Conservation (phyloP, 2,329 filamentous ascomycete species). For the Penicillium sp. region DNA sequence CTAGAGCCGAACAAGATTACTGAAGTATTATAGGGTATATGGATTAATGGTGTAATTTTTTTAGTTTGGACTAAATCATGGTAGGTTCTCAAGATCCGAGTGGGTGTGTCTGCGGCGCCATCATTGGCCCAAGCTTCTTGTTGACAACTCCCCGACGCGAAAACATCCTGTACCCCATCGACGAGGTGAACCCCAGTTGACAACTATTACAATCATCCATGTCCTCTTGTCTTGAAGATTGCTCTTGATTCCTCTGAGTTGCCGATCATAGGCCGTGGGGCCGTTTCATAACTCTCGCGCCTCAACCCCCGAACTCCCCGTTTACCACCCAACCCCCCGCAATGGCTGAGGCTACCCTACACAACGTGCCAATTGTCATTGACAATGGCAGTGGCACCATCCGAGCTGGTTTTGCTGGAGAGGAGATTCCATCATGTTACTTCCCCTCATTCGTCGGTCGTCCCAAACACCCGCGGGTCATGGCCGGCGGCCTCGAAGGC, state of each 20-base stretch:
- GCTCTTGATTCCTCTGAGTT: constrained; percentile 11
- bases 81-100: neutral
- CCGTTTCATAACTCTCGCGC: constrained; percentile 27
- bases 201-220: constrained; percentile 14
- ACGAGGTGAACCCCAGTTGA: constrained; percentile 11
- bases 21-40: neutral
- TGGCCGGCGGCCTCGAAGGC: constrained; percentile 94
- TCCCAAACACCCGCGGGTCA: constrained; percentile 89
- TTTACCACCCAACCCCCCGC: constrained; percentile 20
- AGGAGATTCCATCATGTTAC: constrained; percentile 93
- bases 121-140: constrained; percentile 42
- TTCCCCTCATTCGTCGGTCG: constrained; percentile 97
- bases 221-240: constrained; percentile 7
- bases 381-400: constrained; percentile 99
- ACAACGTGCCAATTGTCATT: constrained; percentile 97
- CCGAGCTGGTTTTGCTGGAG: constrained; percentile 92
- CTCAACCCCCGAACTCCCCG: constrained; percentile 18
- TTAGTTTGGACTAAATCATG: neutral
- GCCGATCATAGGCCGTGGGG: constrained; percentile 31
- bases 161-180: constrained; percentile 13
- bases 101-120: constrained; percentile 7
- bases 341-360: constrained; percentile 69
- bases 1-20: neutral
- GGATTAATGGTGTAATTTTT: too few relatives aligned
- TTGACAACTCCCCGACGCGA: constrained; percentile 33